Evolutionary conservation across 192 early-diverging fungal species (phyloP), one percentile per base, ranked within the genome.

Genomic region (Endogone sp.): DNA sequence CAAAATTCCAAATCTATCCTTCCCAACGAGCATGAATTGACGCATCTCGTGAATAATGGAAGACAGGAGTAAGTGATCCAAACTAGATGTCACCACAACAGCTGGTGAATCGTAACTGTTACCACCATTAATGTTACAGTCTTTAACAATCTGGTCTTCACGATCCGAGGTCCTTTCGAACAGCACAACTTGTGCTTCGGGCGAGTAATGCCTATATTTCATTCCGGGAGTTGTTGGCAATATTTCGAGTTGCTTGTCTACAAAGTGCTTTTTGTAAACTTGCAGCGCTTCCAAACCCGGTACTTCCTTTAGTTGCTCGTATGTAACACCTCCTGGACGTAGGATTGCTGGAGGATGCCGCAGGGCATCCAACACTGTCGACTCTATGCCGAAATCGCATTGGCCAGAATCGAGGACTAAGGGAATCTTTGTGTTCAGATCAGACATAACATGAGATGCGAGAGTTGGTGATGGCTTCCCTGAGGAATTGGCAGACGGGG

Each of bases 171-270:
- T 23, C 29, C 56, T 30, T 37, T 86, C 89, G 71, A 95, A 85
- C 25, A 98, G 60, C 10, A 95, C 79, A 24, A 98, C 96, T 54
- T 88, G 84, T 2, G 93, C 93, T 25, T 91, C 85, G 6, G 98
- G 98, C 24, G 93, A 92, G 72, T 99, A 99, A 79, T 99, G 98
- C 4, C 95, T 79, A 75, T 99, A 99, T 76, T 99, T 99, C 98
- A 99, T 99, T 13, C 98, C 98, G 24, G 98, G 98, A 22, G 98
- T 97, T 0, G 93, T 96, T 1, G 98, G 98, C 8, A 85, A 80
- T 25, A 71, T 71, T 63, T 97, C 95, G 71, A 94, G 74, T 27
- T 75, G 81, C 3, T 72, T 75, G 60, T 91, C 90, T 3, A 81
- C 77, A 79, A 92, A 92, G 76, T 94, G 86, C 56, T 90, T 90